These are phyloP conservation scores for Candida boleticola DNA, from an alignment of 805 yeast genomes.

Conservation along the genomic window DNA sequence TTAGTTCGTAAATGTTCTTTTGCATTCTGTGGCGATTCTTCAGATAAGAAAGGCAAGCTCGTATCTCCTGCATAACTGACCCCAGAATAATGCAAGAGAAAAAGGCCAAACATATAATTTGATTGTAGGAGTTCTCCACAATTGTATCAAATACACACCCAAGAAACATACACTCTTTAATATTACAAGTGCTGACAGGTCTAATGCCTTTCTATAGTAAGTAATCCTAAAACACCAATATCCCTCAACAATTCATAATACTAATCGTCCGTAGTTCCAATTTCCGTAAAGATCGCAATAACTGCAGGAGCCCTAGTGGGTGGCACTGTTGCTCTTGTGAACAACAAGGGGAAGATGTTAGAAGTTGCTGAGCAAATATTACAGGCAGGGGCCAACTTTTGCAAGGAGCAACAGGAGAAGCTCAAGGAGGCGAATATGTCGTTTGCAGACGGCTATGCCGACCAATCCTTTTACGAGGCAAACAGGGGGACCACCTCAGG, in stretches of 20 bases:
- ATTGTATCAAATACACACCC: too few species aligned
- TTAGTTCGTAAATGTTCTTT: too few species aligned
- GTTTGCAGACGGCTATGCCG: slow-evolving; percentile 21
- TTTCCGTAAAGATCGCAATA: slow-evolving; percentile 31
- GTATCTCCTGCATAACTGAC: too few species aligned
- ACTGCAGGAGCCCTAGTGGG: slow-evolving; percentile 33
- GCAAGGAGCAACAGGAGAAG: slow-evolving; percentile 16
- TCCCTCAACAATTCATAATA: too few species aligned
- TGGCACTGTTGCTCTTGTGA: slow-evolving; percentile 30
- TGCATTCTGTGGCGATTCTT: too few species aligned
- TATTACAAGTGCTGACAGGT: too few species aligned
- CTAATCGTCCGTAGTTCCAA: too few species aligned
- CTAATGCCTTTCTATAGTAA: slow-evolving; percentile 5
- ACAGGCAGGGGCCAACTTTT: slow-evolving; percentile 29
- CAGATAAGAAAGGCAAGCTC: too few species aligned
- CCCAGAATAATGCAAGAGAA: too few species aligned
- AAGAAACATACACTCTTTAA: too few species aligned
- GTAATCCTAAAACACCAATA: background rate
- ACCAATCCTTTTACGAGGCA: slow-evolving; percentile 10
- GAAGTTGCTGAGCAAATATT: slow-evolving; percentile 28
- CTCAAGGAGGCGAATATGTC: slow-evolving; percentile 15
- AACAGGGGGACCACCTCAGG: background rate
- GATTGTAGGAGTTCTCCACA: too few species aligned
- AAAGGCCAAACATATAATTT: too few species aligned
- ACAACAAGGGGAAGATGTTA: slow-evolving; percentile 26